Conservation (phyloP, 805 yeast species). For the Isabelozyma pseudorhagii region DNA sequence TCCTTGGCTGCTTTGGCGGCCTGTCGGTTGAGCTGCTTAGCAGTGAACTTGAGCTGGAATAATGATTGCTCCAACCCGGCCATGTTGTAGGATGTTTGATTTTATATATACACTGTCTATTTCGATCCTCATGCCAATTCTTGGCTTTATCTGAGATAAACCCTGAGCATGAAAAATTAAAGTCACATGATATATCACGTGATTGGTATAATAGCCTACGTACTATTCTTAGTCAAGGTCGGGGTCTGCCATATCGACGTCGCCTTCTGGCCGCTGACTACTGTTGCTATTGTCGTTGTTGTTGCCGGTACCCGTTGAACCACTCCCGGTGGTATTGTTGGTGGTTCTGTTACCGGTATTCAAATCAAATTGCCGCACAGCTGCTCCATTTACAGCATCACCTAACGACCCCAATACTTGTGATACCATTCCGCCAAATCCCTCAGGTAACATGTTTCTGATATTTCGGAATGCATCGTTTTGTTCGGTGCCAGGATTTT, state of each 20-base stretch:
- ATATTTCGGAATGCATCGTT: neutral
- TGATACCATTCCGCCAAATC: neutral
- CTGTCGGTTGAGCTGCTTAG: constrained; percentile 88
- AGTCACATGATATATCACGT: neutral
- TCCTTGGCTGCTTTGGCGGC: constrained; percentile 90
- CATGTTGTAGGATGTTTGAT: constrained; percentile 15
- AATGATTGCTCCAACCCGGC: constrained; percentile 50
- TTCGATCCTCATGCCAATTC: neutral
- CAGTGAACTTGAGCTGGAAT: constrained; percentile 78
- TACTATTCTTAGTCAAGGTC: constrained; percentile 6
- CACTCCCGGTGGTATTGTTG: neutral
- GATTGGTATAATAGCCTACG: neutral
- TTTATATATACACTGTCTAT: no score
- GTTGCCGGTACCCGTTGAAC: no score
- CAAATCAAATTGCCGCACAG: neutral
- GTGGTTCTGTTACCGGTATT: neutral
- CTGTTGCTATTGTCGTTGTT: neutral
- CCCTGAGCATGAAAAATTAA: neutral
- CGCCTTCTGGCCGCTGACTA: neutral
- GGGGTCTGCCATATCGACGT: constrained; percentile 10
- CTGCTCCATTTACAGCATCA: neutral
- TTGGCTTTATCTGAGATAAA: neutral
- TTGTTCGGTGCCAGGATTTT: neutral
- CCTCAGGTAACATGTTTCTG: neutral
- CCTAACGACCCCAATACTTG: neutral